Percentiles rank a stretch among this genome's conserved stretches.
Conservation (phyloP, 768 basidiomycete species). For the Fistulinella prunicolor region DNA sequence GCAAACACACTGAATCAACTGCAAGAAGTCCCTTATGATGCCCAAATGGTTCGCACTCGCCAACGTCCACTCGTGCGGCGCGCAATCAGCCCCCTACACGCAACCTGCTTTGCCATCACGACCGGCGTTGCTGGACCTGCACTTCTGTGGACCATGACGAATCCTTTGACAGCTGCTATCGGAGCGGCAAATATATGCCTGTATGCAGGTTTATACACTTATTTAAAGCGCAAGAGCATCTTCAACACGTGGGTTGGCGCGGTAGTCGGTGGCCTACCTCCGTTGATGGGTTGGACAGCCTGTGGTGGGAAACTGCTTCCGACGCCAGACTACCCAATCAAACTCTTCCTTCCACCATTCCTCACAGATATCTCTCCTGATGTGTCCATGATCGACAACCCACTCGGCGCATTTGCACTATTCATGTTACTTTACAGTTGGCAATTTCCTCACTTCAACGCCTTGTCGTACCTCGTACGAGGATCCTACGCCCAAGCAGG, state of each 20-base stretch:
- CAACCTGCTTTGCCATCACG: slow-evolving; percentile 67
- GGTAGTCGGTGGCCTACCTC: slow-evolving; percentile 89
- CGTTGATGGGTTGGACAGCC: slow-evolving; percentile 98
- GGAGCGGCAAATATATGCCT: slow-evolving; percentile 83
- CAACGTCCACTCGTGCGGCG: slow-evolving; percentile 82
- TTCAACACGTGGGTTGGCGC: slow-evolving; percentile 94
- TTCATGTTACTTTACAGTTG: slow-evolving; percentile 89
- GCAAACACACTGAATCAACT: slow-evolving; percentile 96
- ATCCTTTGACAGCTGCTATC: slow-evolving; percentile 79
- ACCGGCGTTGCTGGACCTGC: slow-evolving; percentile 80
- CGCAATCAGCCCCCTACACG: slow-evolving; percentile 83
- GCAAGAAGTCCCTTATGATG: slow-evolving; percentile 93
- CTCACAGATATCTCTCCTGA: slow-evolving; percentile 43
- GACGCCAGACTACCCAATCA: slow-evolving; percentile 53
- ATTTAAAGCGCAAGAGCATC: slow-evolving; percentile 79
- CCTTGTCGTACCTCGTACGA: slow-evolving; percentile 84
- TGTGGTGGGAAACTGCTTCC: slow-evolving; percentile 80
- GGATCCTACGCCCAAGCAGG: slow-evolving; percentile 90
- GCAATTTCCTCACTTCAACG: slow-evolving; percentile 99
- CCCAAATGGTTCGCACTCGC: slow-evolving; percentile 92
- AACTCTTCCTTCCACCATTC: slow-evolving; percentile 61
- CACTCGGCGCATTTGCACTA: slow-evolving; percentile 75
- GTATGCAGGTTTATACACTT: slow-evolving; percentile 91
- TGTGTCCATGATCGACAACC: slow-evolving; percentile 64
- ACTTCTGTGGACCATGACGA: slow-evolving; percentile 78